Percentiles rank a stretch among this genome's conserved stretches.
Conservation (phyloP, 805 yeast genomes). For the Zygotorulaspora chibaensis region DNA sequence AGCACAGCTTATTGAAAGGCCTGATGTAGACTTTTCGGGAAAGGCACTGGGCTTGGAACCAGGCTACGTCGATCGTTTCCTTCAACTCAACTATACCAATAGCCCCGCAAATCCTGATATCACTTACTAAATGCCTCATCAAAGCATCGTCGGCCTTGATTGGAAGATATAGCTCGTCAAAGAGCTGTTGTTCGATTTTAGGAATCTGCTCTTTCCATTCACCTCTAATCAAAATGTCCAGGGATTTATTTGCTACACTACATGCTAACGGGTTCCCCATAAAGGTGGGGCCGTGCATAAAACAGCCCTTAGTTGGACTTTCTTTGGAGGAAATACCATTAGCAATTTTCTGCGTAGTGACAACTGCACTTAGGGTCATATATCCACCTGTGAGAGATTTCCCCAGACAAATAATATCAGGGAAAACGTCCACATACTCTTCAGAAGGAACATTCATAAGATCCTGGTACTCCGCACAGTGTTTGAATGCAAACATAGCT, state of each 20-base stretch:
- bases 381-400: constrained; percentile 31
- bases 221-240: constrained; percentile 24
- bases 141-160: constrained; percentile 5
- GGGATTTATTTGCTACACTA: constrained; percentile 21
- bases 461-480: constrained; percentile 22
- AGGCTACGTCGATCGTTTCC: constrained; percentile 16
- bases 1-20: constrained; percentile 24
- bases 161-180: constrained; percentile 16
- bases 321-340: constrained; percentile 17
- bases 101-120: constrained; percentile 23
- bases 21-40: constrained; percentile 21
- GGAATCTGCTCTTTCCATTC: constrained; percentile 21
- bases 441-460: constrained; percentile 7
- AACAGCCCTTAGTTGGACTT: constrained; percentile 21
- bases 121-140: constrained; percentile 13
- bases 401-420: constrained; percentile 28
- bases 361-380: constrained; percentile 25
- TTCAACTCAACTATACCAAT: constrained; percentile 24
- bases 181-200: constrained; percentile 19
- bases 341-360: constrained; percentile 18
- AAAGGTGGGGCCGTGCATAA: constrained; percentile 33
- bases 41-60: constrained; percentile 22
- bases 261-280: constrained; percentile 32
- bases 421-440: constrained; percentile 19
- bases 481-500: constrained; percentile 37